These are phyloP conservation scores for Malus asiatica DNA, from an alignment of 306 rosid genomes.

Conservation along the genomic window DNA sequence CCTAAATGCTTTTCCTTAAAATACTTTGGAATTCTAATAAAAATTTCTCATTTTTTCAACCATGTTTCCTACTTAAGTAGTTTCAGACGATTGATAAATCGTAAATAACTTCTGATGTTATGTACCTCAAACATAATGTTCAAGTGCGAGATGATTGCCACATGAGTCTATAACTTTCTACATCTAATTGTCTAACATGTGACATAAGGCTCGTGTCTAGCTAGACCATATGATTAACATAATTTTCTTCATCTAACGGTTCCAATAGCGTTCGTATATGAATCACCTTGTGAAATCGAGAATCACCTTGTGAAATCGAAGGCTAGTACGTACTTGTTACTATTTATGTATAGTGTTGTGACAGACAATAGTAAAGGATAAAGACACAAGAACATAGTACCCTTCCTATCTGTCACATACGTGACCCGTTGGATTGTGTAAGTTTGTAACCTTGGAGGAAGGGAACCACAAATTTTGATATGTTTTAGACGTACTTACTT, in stretches of 20 bases:
- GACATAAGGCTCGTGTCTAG: too few species aligned
- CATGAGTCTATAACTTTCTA: too few species aligned
- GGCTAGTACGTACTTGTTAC: conserved; percentile 23
- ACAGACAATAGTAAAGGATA: conserved; percentile 37
- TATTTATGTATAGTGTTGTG: neutral
- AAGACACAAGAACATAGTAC: conserved; percentile 36
- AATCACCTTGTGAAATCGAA: conserved; percentile 19
- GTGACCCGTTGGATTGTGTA: conserved; percentile 25
- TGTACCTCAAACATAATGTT: too few species aligned
- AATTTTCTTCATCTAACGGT: too few species aligned
- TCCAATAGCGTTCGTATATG: neutral
- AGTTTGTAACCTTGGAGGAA: conserved; percentile 25
- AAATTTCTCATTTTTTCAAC: too few species aligned
- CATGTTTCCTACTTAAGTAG: too few species aligned
- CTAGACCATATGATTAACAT: neutral
- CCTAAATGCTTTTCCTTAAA: too few species aligned
- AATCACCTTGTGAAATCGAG: conserved; percentile 18
- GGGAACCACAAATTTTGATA: conserved; percentile 35
- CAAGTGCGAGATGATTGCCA: too few species aligned
- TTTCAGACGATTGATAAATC: too few species aligned
- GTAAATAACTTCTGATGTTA: neutral
- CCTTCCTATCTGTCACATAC: conserved; percentile 32
- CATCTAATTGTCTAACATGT: too few species aligned
- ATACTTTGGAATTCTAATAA: too few species aligned
- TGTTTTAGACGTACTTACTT: conserved; percentile 23